These are phyloP conservation scores for Knufia fluminis DNA, from an alignment of 2,329 filamentous ascomycete species.

Conservation along the genomic window DNA sequence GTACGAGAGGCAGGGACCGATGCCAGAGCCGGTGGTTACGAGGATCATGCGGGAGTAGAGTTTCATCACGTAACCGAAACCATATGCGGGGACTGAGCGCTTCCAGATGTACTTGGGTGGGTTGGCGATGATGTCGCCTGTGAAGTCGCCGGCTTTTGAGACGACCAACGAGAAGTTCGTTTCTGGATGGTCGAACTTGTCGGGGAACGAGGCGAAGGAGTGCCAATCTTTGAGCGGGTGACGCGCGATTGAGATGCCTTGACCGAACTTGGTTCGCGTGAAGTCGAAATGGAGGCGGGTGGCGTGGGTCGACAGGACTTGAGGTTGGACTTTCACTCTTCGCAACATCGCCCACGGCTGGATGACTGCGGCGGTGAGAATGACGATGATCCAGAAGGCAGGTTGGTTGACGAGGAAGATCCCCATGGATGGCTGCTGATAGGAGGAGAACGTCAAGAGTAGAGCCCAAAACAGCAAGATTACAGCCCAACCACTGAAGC, in stretches of 20 bases:
- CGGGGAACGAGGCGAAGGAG: conserved; percentile 20
- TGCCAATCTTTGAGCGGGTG: conserved; percentile 23
- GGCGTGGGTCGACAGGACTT: conserved; percentile 22
- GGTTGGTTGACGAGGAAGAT: conserved; percentile 11
- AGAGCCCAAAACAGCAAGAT: conserved; percentile 16
- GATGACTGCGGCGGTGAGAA: conserved; percentile 20
- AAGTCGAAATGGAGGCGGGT: conserved; percentile 23
- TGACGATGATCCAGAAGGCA: conserved; percentile 21
- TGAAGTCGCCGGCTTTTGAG: conserved; percentile 23
- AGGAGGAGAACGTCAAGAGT: conserved; percentile 7
- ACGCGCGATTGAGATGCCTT: conserved; percentile 17
- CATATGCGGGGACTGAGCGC: conserved; percentile 8
- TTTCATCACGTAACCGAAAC: conserved; percentile 14
- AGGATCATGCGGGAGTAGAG: conserved; percentile 25
- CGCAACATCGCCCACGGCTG: conserved; percentile 21
- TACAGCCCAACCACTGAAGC: conserved; percentile 30
- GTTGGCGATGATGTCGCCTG: conserved; percentile 18
- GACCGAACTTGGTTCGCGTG: conserved; percentile 16
- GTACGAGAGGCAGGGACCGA: conserved; percentile 30
- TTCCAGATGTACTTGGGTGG: conserved; percentile 20
- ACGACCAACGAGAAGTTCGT: conserved; percentile 11
- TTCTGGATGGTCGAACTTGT: conserved; percentile 12
- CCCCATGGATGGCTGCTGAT: conserved; percentile 8
- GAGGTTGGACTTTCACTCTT: conserved; percentile 19
- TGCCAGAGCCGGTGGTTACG: conserved; percentile 33